A percentile compares a stretch with the other conserved stretches of the same genome.
phyloP scores from a whole-genome alignment of 2,329 filamentous ascomycete genomes.

The Nannizziopsis arthrosporioides region DNA sequence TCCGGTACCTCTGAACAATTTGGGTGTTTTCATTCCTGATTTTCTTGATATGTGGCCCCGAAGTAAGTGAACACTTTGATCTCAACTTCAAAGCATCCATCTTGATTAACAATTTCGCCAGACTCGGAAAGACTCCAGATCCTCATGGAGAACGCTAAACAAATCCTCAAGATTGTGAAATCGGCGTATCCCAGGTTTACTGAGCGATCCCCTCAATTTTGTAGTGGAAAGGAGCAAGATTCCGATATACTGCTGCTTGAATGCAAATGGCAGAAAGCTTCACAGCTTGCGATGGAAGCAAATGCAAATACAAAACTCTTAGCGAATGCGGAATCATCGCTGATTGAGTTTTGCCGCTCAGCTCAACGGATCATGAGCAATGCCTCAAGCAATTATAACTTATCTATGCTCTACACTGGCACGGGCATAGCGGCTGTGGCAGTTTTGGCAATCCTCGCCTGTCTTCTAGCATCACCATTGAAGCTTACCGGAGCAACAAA shows the following conservation, averaged over 20 bases:
- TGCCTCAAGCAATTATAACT: constrained; percentile 85
- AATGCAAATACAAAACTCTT: constrained; percentile 7
- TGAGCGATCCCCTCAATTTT: constrained; percentile 14
- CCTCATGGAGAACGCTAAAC: constrained; percentile 63
- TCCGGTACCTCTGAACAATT: constrained; percentile 76
- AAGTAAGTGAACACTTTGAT: constrained; percentile 36
- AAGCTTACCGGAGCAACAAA: constrained; percentile 22
- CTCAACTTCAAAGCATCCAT: constrained; percentile 13
- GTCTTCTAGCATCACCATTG: constrained; percentile 19
- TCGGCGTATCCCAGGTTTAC: constrained; percentile 53
- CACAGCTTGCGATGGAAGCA: constrained; percentile 17
- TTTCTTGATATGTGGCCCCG: constrained; percentile 66
- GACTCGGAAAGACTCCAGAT: constrained; percentile 52
- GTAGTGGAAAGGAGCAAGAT: constrained; percentile 19
- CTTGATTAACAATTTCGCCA: constrained; percentile 19
- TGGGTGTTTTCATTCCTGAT: constrained; percentile 72
- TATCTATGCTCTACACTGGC: constrained; percentile 38
- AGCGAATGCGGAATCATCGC: constrained; percentile 19
- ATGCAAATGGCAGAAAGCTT: constrained; percentile 52
- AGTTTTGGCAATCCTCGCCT: constrained; percentile 28
- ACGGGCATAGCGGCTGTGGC: constrained; percentile 32
- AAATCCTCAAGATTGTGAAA: constrained; percentile 65
- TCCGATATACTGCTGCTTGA: constrained; percentile 46
- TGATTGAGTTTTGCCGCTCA: constrained; percentile 50
- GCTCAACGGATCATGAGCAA: constrained; percentile 74